Base-by-base conservation (phyloP, 805 yeast species). In the Ogataea kodamae region DNA sequence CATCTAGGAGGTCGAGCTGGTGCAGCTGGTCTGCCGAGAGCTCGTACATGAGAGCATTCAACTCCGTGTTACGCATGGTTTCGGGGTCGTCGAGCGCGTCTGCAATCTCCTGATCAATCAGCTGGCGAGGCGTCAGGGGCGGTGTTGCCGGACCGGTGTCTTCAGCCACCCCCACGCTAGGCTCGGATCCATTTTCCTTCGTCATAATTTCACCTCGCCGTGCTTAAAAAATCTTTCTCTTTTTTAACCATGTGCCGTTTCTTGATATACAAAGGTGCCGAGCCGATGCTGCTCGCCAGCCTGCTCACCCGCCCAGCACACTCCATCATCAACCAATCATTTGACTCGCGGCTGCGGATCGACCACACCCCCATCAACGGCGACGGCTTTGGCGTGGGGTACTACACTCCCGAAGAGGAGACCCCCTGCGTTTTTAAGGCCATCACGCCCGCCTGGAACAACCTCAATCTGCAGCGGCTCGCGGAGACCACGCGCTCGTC, bases 401-500 rank as follows among this genome's bases (percentile, higher is more conserved):
- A 92, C 62, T 92, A 92, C 54, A 69, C 78, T 3, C 49, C 64
- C n/a, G 82, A 75, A 27, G 62, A 62, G 7, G 74, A 76, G 25
- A 84, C 87, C 2, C 97, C 98, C 16, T 92, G 97, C 59, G 72
- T 88, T 3, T 92, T 85, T 65, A 80, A 87, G 48, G 97, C 97
- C 9, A 92, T 89, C 29, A 92, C 98, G 0, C 98, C 98, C 0
- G 95, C 96, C 1, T 92, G 98, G 98, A 92, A 92, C 62, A 92
- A 92, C 59, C 76, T 84, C 52, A 92, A 92, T 52, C 64, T 92
- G 37, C 90, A 86, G 39, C 76, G 88, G 22, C 64, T 92, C 18
- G 85, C 96, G 0, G 86, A 78, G 51, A 87, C 90, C 65, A 92
- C 98, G 3, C 78, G 83, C 54, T 81, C 95, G 1, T 68, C 71